A percentile compares a stretch with the other conserved stretches of the same genome.
phyloP scores from a whole-genome alignment of 306 rosid species.

The Rosa rugosa region DNA sequence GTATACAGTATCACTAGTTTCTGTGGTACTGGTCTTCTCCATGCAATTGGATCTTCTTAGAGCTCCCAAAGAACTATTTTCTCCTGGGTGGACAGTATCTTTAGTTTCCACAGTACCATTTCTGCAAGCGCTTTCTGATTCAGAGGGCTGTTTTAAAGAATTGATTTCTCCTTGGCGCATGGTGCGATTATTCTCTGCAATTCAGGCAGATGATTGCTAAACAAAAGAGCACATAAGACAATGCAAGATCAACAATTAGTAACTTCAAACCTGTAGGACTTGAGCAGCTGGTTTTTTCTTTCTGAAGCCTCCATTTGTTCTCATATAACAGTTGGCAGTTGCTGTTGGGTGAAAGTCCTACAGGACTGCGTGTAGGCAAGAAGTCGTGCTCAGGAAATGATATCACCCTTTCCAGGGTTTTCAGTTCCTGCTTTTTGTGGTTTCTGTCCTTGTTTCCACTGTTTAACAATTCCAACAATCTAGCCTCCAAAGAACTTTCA shows the following conservation, averaged over 20 bases:
- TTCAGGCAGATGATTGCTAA: constrained; percentile 25
- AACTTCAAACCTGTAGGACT: constrained; percentile 45
- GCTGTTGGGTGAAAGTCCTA: constrained; percentile 32
- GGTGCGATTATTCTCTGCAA: constrained; percentile 11
- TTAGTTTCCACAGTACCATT: background rate
- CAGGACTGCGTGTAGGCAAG: constrained; percentile 28
- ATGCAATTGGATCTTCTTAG: constrained; percentile 3
- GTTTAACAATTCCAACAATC: constrained; percentile 28
- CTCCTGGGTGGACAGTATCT: background rate
- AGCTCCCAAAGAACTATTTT: background rate
- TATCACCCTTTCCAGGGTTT: constrained; percentile 30
- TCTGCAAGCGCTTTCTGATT: constrained; percentile 25
- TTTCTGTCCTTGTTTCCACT: constrained; percentile 30
- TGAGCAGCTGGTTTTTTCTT: constrained; percentile 30
- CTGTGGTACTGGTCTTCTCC: constrained; percentile 3
- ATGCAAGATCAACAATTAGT: constrained; percentile 21
- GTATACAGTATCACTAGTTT: constrained; percentile 4
- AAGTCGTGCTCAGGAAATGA: constrained; percentile 40
- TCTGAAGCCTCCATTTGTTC: constrained; percentile 39
- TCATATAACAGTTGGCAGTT: constrained; percentile 28
- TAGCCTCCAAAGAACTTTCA: constrained; percentile 27
- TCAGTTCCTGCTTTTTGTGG: constrained; percentile 22
- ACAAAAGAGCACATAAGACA: constrained; percentile 10
- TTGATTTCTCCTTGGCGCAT: constrained; percentile 21
- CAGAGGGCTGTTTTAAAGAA: constrained; percentile 29